Conservation (phyloP, 1,284 basidiomycete species). For the Xerocomus nothofagi region DNA sequence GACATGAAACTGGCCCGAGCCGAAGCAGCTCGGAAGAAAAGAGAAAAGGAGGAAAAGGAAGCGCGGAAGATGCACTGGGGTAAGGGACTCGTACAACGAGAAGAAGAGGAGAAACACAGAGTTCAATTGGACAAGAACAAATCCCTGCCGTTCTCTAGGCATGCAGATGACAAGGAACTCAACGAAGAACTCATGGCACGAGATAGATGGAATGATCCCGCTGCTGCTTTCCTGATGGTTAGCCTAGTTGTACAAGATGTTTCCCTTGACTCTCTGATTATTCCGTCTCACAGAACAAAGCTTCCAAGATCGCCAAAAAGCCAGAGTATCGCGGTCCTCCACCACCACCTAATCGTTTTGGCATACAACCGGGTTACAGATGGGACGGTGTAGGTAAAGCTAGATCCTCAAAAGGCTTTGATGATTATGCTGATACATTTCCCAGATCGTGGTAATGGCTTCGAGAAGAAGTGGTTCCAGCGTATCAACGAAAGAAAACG, state of each 20-base stretch:
- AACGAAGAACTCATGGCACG: slow-evolving; percentile 81
- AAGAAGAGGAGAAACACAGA: slow-evolving; percentile 67
- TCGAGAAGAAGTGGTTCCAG: slow-evolving; percentile 92
- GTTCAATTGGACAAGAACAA: slow-evolving; percentile 69
- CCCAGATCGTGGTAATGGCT: slow-evolving; percentile 88
- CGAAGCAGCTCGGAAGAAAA: slow-evolving; percentile 76
- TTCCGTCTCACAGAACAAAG: slow-evolving; percentile 57
- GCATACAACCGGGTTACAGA: slow-evolving; percentile 91
- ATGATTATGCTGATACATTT: slow-evolving; percentile 10
- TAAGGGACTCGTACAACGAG: slow-evolving; percentile 87
- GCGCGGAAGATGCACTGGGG: slow-evolving; percentile 95
- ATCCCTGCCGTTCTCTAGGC: slow-evolving; percentile 69
- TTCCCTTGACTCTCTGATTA: slow-evolving; percentile 2
- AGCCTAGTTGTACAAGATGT: slow-evolving; percentile 30
- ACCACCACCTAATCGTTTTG: slow-evolving; percentile 93
- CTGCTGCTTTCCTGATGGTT: slow-evolving; percentile 88
- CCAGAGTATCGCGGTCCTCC: slow-evolving; percentile 88
- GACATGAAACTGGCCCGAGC: slow-evolving; percentile 83
- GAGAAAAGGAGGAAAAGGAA: slow-evolving; percentile 80
- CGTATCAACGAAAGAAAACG: slow-evolving; percentile 73
- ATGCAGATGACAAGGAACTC: slow-evolving; percentile 80
- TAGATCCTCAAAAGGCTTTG: not conserved
- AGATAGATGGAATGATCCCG: slow-evolving; percentile 93
- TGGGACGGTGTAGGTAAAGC: slow-evolving; percentile 94
- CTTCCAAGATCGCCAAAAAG: slow-evolving; percentile 68